These are phyloP conservation scores for Jackrogersella multiformis DNA, from an alignment of 495 filamentous ascomycete genomes.

Conservation along the genomic window DNA sequence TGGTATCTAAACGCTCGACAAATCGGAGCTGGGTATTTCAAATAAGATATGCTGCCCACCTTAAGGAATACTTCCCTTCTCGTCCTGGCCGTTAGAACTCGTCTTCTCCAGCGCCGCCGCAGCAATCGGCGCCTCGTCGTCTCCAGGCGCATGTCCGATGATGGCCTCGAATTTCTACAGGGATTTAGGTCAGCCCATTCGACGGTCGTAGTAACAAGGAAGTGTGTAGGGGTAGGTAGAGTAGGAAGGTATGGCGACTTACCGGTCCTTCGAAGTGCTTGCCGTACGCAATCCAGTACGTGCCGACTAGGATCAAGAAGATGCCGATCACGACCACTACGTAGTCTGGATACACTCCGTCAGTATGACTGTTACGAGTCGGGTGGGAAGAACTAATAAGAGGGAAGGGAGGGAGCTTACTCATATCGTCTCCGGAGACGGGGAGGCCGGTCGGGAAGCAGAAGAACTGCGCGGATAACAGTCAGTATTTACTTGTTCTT, in stretches of 20 bases:
- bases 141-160: slow-evolving; percentile 31
- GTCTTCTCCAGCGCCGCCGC: background rate
- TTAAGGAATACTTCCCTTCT: slow-evolving; percentile 9
- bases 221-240: background rate
- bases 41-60: background rate
- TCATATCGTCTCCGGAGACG: slow-evolving; percentile 44
- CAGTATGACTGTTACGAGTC: too few species aligned
- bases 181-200: background rate
- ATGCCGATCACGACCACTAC: slow-evolving; percentile 50
- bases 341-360: slow-evolving; percentile 35
- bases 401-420: slow-evolving; percentile 20
- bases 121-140: slow-evolving; percentile 7
- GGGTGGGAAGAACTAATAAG: background rate
- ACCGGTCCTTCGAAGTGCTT: slow-evolving; percentile 46
- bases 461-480: slow-evolving; percentile 42
- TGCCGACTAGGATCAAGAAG: slow-evolving; percentile 43
- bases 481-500: slow-evolving; percentile 18
- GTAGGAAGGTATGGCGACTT: slow-evolving; percentile 18
- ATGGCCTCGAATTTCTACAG: slow-evolving; percentile 36
- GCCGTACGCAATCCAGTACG: slow-evolving; percentile 44
- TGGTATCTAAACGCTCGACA: background rate
- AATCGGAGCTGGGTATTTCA: background rate
- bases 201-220: background rate
- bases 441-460: slow-evolving; percentile 47
- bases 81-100: background rate